A percentile compares a stretch with the other conserved stretches of the same genome.
phyloP scores from a whole-genome alignment of 2,329 filamentous ascomycete species.

The Coniella lustricola region DNA sequence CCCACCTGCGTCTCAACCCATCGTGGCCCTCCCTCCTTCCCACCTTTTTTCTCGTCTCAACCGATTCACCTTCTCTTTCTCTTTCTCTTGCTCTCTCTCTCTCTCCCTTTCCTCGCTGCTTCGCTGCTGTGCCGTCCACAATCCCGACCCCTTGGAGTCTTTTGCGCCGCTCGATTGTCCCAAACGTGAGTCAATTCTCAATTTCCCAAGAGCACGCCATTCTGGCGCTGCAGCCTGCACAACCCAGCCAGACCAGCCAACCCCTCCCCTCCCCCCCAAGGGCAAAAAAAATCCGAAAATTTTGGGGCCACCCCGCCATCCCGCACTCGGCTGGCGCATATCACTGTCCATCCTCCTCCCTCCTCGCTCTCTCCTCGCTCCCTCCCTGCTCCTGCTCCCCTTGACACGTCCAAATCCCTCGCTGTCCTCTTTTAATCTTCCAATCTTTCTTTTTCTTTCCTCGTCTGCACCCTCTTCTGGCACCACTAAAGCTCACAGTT shows the following conservation, averaged over 20 bases:
- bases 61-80: background rate
- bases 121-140: background rate
- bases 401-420: background rate
- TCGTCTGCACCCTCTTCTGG: background rate
- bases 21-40: constrained; percentile 12
- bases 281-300: constrained; percentile 1
- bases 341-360: background rate
- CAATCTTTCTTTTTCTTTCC: background rate
- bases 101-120: background rate
- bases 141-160: background rate
- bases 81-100: background rate
- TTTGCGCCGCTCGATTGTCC: background rate
- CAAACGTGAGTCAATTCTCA: background rate
- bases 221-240: background rate
- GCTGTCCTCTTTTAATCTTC: background rate
- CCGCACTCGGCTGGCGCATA: constrained; percentile 1
- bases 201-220: background rate
- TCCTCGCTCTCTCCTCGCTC: background rate
- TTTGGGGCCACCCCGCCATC: background rate
- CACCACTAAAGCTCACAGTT: background rate
- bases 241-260: too few species aligned
- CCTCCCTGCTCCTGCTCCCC: background rate
- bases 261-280: background rate
- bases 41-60: constrained; percentile 7
- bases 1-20: constrained; percentile 16